phyloP scores from a whole-genome alignment of 805 yeast species.

The Myxozyma lipomycoides region DNA sequence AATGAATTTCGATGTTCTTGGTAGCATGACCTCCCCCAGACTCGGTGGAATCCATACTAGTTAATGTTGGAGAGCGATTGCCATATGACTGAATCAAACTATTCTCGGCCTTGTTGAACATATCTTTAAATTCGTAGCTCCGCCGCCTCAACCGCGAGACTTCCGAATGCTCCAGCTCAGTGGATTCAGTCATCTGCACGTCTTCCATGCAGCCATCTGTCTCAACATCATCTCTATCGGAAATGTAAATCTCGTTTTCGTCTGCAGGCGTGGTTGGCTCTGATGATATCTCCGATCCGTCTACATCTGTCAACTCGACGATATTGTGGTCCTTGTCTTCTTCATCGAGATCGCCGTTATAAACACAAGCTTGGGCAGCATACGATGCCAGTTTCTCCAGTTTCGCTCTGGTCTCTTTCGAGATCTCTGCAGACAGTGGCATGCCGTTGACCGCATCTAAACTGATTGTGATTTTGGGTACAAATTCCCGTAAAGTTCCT shows the following conservation, averaged over 20 bases:
- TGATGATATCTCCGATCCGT: slow-evolving; percentile 1
- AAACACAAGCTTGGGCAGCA: slow-evolving; percentile 13
- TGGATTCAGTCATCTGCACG: neutral
- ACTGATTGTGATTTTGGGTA: slow-evolving; percentile 31
- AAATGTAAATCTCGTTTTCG: neutral
- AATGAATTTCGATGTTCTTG: slow-evolving; percentile 38
- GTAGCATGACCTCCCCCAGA: neutral
- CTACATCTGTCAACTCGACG: neutral
- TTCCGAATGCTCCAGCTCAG: neutral
- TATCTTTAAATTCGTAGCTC: neutral
- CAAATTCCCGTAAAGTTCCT: slow-evolving; percentile 27
- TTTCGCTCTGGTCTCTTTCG: slow-evolving; percentile 18
- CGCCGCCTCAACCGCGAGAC: neutral
- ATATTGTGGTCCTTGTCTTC: neutral
- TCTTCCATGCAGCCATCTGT: neutral
- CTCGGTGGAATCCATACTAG: neutral
- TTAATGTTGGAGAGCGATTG: neutral
- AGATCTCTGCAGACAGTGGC: slow-evolving; percentile 24
- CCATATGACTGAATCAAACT: neutral
- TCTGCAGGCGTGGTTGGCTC: neutral
- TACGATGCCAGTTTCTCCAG: slow-evolving; percentile 14
- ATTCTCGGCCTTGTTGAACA: neutral
- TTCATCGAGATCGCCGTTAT: neutral
- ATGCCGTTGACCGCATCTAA: slow-evolving; percentile 26
- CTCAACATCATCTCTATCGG: slow-evolving; percentile 6